Evolutionary conservation across 1,139 yeast species (phyloP).

Genomic region (Meyerozyma smithsonii): DNA sequence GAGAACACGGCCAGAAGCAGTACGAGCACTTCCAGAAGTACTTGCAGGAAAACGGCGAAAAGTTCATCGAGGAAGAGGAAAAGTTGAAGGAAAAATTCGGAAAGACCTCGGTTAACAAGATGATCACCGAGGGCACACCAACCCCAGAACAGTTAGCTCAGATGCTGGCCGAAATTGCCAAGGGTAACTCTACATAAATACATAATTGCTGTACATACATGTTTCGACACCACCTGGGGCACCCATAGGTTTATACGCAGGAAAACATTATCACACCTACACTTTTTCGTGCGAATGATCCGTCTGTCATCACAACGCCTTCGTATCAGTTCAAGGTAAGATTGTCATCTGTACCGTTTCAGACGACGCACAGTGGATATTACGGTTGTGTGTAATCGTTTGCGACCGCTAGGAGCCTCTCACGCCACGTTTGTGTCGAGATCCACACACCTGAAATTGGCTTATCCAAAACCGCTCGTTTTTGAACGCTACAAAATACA

Average conservation of each 20-base stretch:
- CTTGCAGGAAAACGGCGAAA: constrained; percentile 84
- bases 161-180: constrained; percentile 44
- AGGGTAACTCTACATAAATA: constrained; percentile 1
- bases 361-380: too few relatives aligned
- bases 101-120: constrained; percentile 76
- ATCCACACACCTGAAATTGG: not conserved
- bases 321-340: too few relatives aligned
- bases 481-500: not conserved
- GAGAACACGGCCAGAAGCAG: constrained; percentile 91
- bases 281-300: not conserved
- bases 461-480: not conserved
- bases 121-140: constrained; percentile 82
- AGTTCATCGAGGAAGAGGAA: constrained; percentile 74
- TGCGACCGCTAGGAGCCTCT: not conserved
- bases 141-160: constrained; percentile 80
- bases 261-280: not conserved
- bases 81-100: constrained; percentile 78
- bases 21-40: constrained; percentile 80
- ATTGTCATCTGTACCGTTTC: too few relatives aligned
- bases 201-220: constrained; percentile 1
- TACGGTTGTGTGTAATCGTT: not conserved
- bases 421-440: not conserved
- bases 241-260: not conserved
- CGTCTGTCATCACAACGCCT: too few relatives aligned
- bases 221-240: not conserved